These are phyloP conservation scores for Moniliophthora roreri DNA, from an alignment of 1,284 basidiomycete genomes.

Conservation along the genomic window DNA sequence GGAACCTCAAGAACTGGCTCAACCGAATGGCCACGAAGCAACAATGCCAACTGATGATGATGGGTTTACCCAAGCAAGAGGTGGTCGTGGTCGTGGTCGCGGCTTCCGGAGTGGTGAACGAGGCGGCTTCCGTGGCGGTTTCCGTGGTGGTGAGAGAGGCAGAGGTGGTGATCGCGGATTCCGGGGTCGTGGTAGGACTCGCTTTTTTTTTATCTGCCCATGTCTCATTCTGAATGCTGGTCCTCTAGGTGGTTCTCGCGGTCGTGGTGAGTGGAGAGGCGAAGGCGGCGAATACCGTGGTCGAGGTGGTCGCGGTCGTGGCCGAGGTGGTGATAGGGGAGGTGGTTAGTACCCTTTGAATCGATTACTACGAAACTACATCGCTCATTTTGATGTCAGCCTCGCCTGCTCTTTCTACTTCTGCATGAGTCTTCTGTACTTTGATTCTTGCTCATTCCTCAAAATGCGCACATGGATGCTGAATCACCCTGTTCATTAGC, in stretches of 20 bases:
- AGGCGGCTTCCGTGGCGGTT: conserved; percentile 35
- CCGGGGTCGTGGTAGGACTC: conserved; percentile 24
- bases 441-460: neutral
- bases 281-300: conserved; percentile 30
- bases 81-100: conserved; percentile 37
- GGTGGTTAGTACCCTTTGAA: conserved; percentile 17
- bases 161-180: conserved; percentile 42
- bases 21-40: conserved; percentile 1
- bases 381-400: neutral
- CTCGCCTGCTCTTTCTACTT: neutral
- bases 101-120: conserved; percentile 26
- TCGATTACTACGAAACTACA: conserved; percentile 7
- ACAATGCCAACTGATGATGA: conserved; percentile 47
- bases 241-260: conserved; percentile 15
- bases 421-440: neutral
- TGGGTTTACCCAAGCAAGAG: conserved; percentile 55
- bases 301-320: conserved; percentile 29
- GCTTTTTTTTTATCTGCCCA: conserved; percentile 1
- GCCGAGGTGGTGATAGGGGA: conserved; percentile 27
- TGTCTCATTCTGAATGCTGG: neutral
- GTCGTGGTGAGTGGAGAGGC: conserved; percentile 31
- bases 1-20: conserved; percentile 2
- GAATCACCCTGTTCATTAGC: neutral
- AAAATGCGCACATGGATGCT: neutral
- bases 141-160: conserved; percentile 36